phyloP scores from a whole-genome alignment of 129 eudicot genomes.

The Flaveria brownii region DNA sequence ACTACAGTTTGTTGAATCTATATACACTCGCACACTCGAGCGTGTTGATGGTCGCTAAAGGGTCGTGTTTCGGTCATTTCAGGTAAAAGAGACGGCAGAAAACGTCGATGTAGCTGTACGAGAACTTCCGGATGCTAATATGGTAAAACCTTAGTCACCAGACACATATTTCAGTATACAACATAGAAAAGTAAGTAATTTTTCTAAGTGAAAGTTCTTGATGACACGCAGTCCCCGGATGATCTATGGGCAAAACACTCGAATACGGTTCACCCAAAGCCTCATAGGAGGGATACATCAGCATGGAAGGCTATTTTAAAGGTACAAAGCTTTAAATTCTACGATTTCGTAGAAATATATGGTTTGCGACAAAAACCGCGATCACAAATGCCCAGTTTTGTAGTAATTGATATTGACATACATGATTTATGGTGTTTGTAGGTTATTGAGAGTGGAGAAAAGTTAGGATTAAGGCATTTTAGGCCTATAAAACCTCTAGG shows the following conservation, averaged over 20 bases:
- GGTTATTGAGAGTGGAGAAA: slow-evolving; percentile 79
- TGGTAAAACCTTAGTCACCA: slow-evolving; percentile 44
- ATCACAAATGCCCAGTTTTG: not conserved
- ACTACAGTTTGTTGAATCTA: slow-evolving; percentile 9
- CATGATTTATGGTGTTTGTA: slow-evolving; percentile 32
- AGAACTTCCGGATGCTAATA: slow-evolving; percentile 98
- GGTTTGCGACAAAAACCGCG: not conserved
- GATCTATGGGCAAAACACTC: slow-evolving; percentile 96
- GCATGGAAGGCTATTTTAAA: slow-evolving; percentile 87
- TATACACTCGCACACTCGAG: not conserved
- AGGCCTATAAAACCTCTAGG: slow-evolving; percentile 91
- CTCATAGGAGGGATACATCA: slow-evolving; percentile 74
- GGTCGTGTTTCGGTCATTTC: slow-evolving; percentile 5
- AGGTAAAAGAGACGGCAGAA: slow-evolving; percentile 96
- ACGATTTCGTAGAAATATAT: not conserved
- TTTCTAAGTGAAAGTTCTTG: not conserved
- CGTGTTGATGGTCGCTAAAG: not conserved
- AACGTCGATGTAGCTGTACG: slow-evolving; percentile 90
- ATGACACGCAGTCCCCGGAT: slow-evolving; percentile 72
- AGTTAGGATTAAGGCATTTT: slow-evolving; percentile 81
- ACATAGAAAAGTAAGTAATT: not conserved
- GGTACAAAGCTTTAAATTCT: slow-evolving; percentile 39
- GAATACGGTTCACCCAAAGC: slow-evolving; percentile 78
- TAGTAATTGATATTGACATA: not conserved
- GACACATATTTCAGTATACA: not conserved